Evolutionary conservation across 345 rosid genomes (phyloP).

Genomic region (Eucalyptus guilfoylei): DNA sequence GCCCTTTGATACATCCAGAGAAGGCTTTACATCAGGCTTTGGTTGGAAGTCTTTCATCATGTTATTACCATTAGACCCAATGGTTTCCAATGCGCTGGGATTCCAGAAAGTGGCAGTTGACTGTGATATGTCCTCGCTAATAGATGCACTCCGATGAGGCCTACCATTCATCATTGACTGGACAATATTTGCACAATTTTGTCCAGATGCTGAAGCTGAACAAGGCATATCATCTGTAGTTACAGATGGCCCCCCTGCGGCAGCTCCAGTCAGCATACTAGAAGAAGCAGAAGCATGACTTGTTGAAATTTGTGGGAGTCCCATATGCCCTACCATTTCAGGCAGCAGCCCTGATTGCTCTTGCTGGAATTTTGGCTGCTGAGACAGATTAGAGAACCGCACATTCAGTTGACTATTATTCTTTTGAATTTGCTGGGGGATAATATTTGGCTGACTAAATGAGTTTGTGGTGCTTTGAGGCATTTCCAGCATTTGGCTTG

Average conservation of each 20-base stretch:
- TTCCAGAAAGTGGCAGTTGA: slow-evolving; percentile 25
- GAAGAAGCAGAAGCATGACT: slow-evolving; percentile 17
- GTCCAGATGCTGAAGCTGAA: slow-evolving; percentile 48
- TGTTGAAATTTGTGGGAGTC: slow-evolving; percentile 5
- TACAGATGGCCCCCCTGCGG: slow-evolving; percentile 31
- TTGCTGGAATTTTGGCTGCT: slow-evolving; percentile 22
- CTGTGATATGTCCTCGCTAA: slow-evolving; percentile 36
- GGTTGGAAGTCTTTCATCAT: slow-evolving; percentile 23
- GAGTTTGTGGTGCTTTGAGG: slow-evolving; percentile 23
- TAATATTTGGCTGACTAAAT: slow-evolving; percentile 21
- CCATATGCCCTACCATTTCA: slow-evolving; percentile 26
- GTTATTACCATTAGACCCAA: slow-evolving; percentile 10
- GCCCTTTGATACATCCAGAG: slow-evolving; percentile 30
- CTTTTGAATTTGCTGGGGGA: slow-evolving; percentile 28
- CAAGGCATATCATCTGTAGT: slow-evolving; percentile 48
- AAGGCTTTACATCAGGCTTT: slow-evolving; percentile 49
- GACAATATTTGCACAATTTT: slow-evolving; percentile 17
- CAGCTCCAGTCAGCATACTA: slow-evolving; percentile 16
- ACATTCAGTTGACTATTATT: slow-evolving; percentile 19
- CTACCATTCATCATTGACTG: slow-evolving; percentile 18
- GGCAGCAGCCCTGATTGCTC: slow-evolving; percentile 28
- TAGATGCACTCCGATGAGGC: slow-evolving; percentile 9
- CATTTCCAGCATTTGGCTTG: slow-evolving; percentile 29
- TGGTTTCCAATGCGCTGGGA: slow-evolving; percentile 23
- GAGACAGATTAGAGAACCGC: slow-evolving; percentile 16